Conservation (phyloP, 1,139 yeast species). For the Chernovozyma aurita region DNA sequence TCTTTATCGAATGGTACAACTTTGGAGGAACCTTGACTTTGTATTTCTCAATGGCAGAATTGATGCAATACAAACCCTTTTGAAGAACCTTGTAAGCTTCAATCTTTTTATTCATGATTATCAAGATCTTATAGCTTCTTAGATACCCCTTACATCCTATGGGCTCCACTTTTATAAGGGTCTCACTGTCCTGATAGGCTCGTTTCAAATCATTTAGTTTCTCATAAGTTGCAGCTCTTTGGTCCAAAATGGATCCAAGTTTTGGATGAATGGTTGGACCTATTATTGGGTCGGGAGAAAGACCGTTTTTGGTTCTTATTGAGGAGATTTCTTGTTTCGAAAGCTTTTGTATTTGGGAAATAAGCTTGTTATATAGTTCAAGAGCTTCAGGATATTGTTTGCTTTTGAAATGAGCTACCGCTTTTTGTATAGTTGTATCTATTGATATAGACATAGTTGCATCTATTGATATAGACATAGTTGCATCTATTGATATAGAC, state of each 20-base stretch:
- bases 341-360: slow-evolving; percentile 1
- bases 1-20: slow-evolving; percentile 22
- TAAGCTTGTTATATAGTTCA: slow-evolving; percentile 1
- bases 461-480: background rate
- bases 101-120: slow-evolving; percentile 21
- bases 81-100: slow-evolving; percentile 44
- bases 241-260: slow-evolving; percentile 36
- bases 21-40: slow-evolving; percentile 22
- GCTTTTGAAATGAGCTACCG: slow-evolving; percentile 3
- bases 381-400: slow-evolving; percentile 5
- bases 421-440: background rate
- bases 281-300: slow-evolving; percentile 17
- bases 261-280: slow-evolving; percentile 27
- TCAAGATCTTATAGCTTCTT: slow-evolving; percentile 45
- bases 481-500: background rate
- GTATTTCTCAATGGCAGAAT: slow-evolving; percentile 21
- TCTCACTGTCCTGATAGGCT: slow-evolving; percentile 45
- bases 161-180: slow-evolving; percentile 45
- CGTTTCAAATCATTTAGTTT: slow-evolving; percentile 35
- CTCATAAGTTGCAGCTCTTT: slow-evolving; percentile 56
- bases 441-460: background rate
- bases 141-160: slow-evolving; percentile 57
- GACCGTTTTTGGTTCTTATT: slow-evolving; percentile 3
- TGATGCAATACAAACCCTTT: slow-evolving; percentile 35
- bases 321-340: background rate